Percentiles rank a stretch among this genome's conserved stretches.
phyloP scores from a whole-genome alignment of 352 stramenopile genomes.

The Globisporangium viniferum region DNA sequence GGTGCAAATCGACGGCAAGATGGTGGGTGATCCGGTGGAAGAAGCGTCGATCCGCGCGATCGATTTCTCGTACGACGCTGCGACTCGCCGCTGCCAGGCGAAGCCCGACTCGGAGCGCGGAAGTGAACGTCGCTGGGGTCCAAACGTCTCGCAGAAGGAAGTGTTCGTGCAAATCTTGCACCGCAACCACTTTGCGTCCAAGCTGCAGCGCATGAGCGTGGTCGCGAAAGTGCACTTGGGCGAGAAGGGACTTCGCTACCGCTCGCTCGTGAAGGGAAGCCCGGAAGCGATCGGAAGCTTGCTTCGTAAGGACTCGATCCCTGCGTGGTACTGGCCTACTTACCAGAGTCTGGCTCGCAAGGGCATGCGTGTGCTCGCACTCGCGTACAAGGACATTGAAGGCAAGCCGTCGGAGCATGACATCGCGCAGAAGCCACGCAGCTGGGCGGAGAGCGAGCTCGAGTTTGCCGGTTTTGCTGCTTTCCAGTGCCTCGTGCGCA shows the following conservation, averaged over 20 bases:
- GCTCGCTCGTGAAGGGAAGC: slow-evolving; percentile 96
- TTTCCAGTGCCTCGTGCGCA: slow-evolving; percentile 92
- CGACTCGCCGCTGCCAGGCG: slow-evolving; percentile 68
- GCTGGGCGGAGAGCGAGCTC: slow-evolving; percentile 92
- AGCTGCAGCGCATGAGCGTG: slow-evolving; percentile 97
- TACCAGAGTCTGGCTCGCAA: slow-evolving; percentile 82
- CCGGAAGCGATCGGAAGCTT: slow-evolving; percentile 92
- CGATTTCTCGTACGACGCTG: slow-evolving; percentile 87
- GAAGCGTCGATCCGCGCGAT: slow-evolving; percentile 96
- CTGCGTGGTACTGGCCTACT: slow-evolving; percentile 88
- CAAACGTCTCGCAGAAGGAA: slow-evolving; percentile 68
- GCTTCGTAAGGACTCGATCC: slow-evolving; percentile 78
- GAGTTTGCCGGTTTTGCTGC: slow-evolving; percentile 94
- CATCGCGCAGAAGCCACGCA: slow-evolving; percentile 77
- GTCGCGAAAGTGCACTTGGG: slow-evolving; percentile 88
- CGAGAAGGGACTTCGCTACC: slow-evolving; percentile 64
- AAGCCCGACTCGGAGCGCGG: slow-evolving; percentile 72
- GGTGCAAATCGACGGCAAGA: slow-evolving; percentile 95
- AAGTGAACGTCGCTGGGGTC: slow-evolving; percentile 67
- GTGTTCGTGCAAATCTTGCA: slow-evolving; percentile 90
- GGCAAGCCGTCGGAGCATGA: slow-evolving; percentile 63
- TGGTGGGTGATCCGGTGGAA: slow-evolving; percentile 98
- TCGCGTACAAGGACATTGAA: slow-evolving; percentile 94
- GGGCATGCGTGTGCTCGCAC: slow-evolving; percentile 92
- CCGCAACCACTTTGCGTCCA: slow-evolving; percentile 94